Percentiles rank a stretch among this genome's conserved stretches.
These are phyloP conservation scores for Ambrosiella beaveri DNA, from an alignment of 2,329 filamentous ascomycete species.

Conservation along the genomic window DNA sequence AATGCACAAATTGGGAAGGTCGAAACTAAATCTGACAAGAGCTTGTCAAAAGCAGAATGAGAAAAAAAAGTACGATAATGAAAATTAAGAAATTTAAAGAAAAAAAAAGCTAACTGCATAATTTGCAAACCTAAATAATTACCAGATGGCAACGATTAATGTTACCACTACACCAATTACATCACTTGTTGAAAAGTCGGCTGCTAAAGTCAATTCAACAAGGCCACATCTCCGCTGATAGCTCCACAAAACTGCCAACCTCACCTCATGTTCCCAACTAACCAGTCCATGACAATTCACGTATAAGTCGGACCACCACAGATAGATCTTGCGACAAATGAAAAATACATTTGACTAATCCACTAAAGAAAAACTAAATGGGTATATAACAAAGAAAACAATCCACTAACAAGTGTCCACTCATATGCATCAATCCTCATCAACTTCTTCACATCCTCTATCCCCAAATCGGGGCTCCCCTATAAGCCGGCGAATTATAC, in stretches of 20 bases:
- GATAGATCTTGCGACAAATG: too few relatives aligned
- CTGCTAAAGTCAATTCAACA: too few relatives aligned
- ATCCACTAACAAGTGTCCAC: conserved; percentile 1
- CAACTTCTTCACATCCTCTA: conserved; percentile 15
- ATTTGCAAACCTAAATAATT: conserved; percentile 11
- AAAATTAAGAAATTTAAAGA: background rate
- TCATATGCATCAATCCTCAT: too few relatives aligned
- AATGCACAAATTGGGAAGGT: too few relatives aligned
- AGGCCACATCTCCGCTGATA: too few relatives aligned
- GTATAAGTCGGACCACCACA: too few relatives aligned
- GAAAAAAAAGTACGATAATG: background rate
- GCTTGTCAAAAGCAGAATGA: background rate
- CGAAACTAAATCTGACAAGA: background rate
- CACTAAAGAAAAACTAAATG: conserved; percentile 5
- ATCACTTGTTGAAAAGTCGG: background rate
- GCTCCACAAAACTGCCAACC: background rate
- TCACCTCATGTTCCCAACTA: too few relatives aligned
- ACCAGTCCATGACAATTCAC: too few relatives aligned
- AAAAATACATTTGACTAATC: background rate
- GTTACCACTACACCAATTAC: conserved; percentile 12
- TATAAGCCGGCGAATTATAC: conserved; percentile 41
- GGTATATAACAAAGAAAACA: conserved; percentile 1
- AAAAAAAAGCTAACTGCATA: background rate
- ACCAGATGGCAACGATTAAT: conserved; percentile 10
- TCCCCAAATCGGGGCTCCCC: conserved; percentile 38